A percentile compares a stretch with the other conserved stretches of the same genome.
Evolutionary conservation across 495 filamentous ascomycete species (phyloP).

Genomic region (Tuber magnatum): DNA sequence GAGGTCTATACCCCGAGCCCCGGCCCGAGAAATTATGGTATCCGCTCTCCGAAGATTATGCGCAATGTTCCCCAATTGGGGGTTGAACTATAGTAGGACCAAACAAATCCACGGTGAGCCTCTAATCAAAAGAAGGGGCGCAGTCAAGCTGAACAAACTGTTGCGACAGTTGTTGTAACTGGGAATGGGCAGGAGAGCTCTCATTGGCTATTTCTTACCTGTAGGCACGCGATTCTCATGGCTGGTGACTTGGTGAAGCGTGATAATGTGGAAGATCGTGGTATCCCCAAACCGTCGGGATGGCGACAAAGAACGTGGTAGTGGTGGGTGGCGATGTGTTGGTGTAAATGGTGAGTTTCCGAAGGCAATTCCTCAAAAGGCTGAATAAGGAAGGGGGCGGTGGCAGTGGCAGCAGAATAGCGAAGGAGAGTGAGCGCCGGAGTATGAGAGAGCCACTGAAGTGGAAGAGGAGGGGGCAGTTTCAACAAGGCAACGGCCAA

Average conservation of each 20-base stretch:
- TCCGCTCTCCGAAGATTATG: conserved; percentile 71
- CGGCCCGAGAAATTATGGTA: conserved; percentile 55
- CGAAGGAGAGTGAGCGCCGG: conserved; percentile 10
- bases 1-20: conserved; percentile 54
- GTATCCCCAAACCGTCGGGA: conserved; percentile 11
- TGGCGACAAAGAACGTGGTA: background rate
- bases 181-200: conserved; percentile 14
- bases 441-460: conserved; percentile 19
- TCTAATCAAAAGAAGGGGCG: background rate
- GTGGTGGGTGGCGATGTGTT: conserved; percentile 15
- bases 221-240: conserved; percentile 42
- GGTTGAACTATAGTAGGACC: conserved; percentile 32
- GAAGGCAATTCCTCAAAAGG: background rate
- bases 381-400: conserved; percentile 11
- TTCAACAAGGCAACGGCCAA: conserved; percentile 27
- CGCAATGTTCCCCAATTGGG: conserved; percentile 62
- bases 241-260: conserved; percentile 22
- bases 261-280: conserved; percentile 12
- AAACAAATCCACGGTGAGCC: conserved; percentile 17
- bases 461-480: conserved; percentile 24
- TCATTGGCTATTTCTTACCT: conserved; percentile 31
- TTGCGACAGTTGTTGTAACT: background rate
- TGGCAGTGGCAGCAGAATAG: conserved; percentile 4
- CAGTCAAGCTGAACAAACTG: background rate
- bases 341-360: conserved; percentile 4